Percentiles rank a stretch among this genome's conserved stretches.
Evolutionary conservation across 202 grass and related monocot species (phyloP).

Genomic region (Elaeis oleifera): DNA sequence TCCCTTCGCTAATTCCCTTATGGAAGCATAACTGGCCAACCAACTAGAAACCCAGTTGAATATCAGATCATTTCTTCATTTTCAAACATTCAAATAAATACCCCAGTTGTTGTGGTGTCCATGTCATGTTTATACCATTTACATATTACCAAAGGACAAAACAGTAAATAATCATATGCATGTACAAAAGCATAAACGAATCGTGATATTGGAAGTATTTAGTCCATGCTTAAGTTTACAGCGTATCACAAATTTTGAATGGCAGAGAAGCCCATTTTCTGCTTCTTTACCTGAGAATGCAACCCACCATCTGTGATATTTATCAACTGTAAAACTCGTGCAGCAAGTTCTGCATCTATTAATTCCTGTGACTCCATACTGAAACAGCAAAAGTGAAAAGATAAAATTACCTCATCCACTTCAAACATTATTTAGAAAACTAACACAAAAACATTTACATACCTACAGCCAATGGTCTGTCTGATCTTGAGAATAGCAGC

Average conservation of each 20-base stretch:
- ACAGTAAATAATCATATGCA: too few species aligned
- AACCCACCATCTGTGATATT: constrained; percentile 72
- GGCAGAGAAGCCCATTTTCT: constrained; percentile 11
- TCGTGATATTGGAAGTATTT: too few species aligned
- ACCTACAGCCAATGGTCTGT: constrained; percentile 72
- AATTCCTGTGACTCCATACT: constrained; percentile 88
- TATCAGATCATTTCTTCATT: too few species aligned
- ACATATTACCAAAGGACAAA: too few species aligned
- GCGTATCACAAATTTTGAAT: constrained; percentile 9
- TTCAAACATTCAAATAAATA: too few species aligned
- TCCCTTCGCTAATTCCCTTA: too few species aligned
- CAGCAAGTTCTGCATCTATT: constrained; percentile 94
- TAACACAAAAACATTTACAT: constrained; percentile 18
- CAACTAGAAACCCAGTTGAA: too few species aligned
- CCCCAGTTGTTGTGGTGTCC: too few species aligned
- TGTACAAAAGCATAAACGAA: too few species aligned
- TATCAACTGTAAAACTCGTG: constrained; percentile 88
- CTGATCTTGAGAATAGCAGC: constrained; percentile 89
- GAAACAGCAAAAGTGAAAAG: constrained; percentile 24
- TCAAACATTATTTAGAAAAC: constrained; percentile 1
- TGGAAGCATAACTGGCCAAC: too few species aligned
- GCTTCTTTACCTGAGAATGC: constrained; percentile 59
- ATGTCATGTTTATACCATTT: too few species aligned
- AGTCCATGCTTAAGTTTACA: constrained; percentile 9
- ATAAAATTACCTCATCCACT: not conserved